phyloP scores from a whole-genome alignment of 768 basidiomycete genomes.

The Kockovaella imperatae region DNA sequence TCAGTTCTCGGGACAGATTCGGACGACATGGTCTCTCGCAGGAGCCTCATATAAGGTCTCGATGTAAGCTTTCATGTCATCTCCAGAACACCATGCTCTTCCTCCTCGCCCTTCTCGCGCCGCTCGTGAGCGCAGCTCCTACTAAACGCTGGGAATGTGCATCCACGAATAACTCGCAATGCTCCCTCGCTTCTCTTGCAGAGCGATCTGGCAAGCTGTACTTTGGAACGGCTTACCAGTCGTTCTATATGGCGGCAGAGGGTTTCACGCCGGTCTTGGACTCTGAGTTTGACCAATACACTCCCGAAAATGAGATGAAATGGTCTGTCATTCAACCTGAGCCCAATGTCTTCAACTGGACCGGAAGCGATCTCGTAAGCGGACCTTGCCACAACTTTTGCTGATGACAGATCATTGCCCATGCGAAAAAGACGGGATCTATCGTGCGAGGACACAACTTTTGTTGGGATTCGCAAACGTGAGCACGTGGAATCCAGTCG shows the following conservation, averaged over 20 bases:
- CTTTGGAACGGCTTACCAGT: conserved; percentile 26
- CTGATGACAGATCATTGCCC: conserved; percentile 23
- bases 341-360: conserved; percentile 31
- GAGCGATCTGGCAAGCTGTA: conserved; percentile 7
- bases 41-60: too few relatives aligned
- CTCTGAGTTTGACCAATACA: conserved; percentile 24
- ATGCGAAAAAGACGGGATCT: conserved; percentile 22
- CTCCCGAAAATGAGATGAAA: conserved; percentile 38
- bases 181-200: neutral
- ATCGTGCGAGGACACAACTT: conserved; percentile 31
- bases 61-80: too few relatives aligned
- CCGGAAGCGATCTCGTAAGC: conserved; percentile 28
- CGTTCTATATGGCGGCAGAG: conserved; percentile 22
- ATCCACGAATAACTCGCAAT: neutral
- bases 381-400: neutral
- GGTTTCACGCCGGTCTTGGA: conserved; percentile 22
- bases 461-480: conserved; percentile 25
- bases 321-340: conserved; percentile 34
- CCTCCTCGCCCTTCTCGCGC: neutral
- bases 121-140: neutral
- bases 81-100: neutral
- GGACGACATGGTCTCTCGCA: too few relatives aligned
- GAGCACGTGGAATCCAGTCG: neutral
- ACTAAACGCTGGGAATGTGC: neutral
- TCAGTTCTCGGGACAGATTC: too few relatives aligned